These are phyloP conservation scores for Hypoxylon lienhwacheense DNA, from an alignment of 495 filamentous ascomycete species.

Conservation along the genomic window DNA sequence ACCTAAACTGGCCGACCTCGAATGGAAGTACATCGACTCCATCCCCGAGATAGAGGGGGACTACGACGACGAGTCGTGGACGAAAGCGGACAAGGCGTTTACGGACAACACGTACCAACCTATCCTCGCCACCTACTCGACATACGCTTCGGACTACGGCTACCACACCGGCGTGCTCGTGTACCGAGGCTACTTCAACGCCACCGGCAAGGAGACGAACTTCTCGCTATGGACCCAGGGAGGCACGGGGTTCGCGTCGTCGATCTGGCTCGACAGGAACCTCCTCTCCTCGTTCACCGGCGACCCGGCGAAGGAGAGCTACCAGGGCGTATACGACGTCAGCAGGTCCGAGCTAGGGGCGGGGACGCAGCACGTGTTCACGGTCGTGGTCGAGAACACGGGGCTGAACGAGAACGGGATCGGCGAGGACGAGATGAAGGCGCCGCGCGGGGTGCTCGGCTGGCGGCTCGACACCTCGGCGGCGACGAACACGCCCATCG, in stretches of 20 bases:
- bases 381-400: constrained; percentile 73
- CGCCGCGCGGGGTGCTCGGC: constrained; percentile 67
- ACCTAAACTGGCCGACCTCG: constrained; percentile 57
- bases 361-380: constrained; percentile 62
- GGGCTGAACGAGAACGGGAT: constrained; percentile 66
- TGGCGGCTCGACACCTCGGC: constrained; percentile 54
- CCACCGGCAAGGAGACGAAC: constrained; percentile 61
- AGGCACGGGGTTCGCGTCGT: constrained; percentile 61
- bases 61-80: constrained; percentile 73
- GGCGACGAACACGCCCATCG: constrained; percentile 48
- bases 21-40: constrained; percentile 70
- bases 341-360: constrained; percentile 51
- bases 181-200: constrained; percentile 72
- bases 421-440: constrained; percentile 68
- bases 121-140: constrained; percentile 62
- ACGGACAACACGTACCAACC: constrained; percentile 60
- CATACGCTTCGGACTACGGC: constrained; percentile 74
- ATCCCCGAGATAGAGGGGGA: constrained; percentile 66
- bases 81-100: constrained; percentile 52
- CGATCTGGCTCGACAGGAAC: constrained; percentile 59
- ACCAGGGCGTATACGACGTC: constrained; percentile 60
- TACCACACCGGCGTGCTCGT: constrained; percentile 69
- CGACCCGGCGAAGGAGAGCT: constrained; percentile 42
- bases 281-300: constrained; percentile 62
- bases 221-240: constrained; percentile 64